Evolutionary conservation across 108 stramenopile species (phyloP).

Genomic region (Stephanodiscus triporus): DNA sequence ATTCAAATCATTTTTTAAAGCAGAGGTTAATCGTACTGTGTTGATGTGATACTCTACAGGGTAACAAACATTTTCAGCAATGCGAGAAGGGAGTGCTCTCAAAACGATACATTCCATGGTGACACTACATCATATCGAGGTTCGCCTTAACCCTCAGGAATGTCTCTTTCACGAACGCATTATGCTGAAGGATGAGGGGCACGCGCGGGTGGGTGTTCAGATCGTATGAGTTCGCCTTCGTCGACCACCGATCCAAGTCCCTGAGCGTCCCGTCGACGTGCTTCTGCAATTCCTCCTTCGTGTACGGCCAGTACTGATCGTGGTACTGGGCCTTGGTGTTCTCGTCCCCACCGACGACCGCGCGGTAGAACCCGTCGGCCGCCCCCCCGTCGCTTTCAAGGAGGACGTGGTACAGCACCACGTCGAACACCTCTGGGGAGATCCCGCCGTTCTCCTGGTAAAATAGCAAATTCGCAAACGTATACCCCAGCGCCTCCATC

Average conservation of each 20-base stretch:
- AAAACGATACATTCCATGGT: not conserved
- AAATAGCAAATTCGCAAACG: constrained; percentile 60
- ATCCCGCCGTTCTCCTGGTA: constrained; percentile 69
- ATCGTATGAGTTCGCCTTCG: constrained; percentile 49
- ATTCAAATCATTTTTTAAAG: no score
- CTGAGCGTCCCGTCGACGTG: constrained; percentile 61
- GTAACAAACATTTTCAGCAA: no score
- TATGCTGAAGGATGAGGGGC: constrained; percentile 64
- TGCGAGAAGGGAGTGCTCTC: no score
- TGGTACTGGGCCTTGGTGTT: constrained; percentile 60
- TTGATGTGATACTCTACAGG: no score
- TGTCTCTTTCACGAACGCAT: constrained; percentile 61
- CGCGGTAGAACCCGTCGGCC: constrained; percentile 52
- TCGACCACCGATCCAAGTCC: constrained; percentile 51
- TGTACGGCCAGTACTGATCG: constrained; percentile 59
- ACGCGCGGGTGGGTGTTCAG: constrained; percentile 58
- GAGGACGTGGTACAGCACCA: constrained; percentile 53
- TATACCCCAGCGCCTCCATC: constrained; percentile 62
- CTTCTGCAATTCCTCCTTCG: constrained; percentile 50
- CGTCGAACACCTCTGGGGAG: constrained; percentile 63
- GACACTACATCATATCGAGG: constrained; percentile 45
- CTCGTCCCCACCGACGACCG: constrained; percentile 54
- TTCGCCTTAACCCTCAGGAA: constrained; percentile 60
- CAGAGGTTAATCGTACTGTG: no score
- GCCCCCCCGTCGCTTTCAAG: constrained; percentile 21